A percentile compares a stretch with the other conserved stretches of the same genome.
These are phyloP conservation scores for Sporothrix inflata DNA, from an alignment of 2,329 filamentous ascomycete genomes.

Conservation along the genomic window DNA sequence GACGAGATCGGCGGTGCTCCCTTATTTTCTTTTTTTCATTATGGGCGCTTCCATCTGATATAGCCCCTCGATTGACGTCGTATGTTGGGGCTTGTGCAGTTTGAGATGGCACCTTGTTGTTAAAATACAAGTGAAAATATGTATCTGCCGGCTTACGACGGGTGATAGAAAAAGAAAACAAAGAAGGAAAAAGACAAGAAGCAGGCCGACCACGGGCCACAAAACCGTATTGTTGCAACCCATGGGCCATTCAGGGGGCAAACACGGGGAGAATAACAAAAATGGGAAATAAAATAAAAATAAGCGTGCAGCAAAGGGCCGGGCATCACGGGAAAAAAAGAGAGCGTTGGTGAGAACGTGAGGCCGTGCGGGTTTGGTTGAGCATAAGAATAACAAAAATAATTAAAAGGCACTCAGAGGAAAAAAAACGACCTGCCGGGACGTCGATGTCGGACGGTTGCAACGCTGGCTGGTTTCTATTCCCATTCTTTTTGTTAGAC, in stretches of 20 bases:
- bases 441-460: neutral
- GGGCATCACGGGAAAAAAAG: neutral
- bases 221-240: neutral
- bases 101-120: neutral
- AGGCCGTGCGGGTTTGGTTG: neutral
- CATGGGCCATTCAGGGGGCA: neutral
- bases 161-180: neutral
- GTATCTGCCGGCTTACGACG: neutral
- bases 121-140: neutral
- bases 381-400: neutral
- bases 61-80: constrained; percentile 1
- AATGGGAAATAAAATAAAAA: neutral
- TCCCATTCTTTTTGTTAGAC: neutral
- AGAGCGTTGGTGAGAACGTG: neutral
- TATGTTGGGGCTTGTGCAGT: neutral
- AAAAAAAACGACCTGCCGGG: neutral
- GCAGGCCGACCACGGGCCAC: neutral
- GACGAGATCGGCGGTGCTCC: neutral
- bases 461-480: constrained; percentile 16
- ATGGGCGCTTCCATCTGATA: constrained; percentile 18
- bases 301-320: neutral
- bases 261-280: constrained; percentile 1
- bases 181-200: neutral
- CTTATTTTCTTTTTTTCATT: neutral
- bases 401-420: neutral